A percentile compares a stretch with the other conserved stretches of the same genome.
Evolutionary conservation across 2,329 filamentous ascomycete genomes (phyloP).

Genomic region (Ambrosiella xylebori): DNA sequence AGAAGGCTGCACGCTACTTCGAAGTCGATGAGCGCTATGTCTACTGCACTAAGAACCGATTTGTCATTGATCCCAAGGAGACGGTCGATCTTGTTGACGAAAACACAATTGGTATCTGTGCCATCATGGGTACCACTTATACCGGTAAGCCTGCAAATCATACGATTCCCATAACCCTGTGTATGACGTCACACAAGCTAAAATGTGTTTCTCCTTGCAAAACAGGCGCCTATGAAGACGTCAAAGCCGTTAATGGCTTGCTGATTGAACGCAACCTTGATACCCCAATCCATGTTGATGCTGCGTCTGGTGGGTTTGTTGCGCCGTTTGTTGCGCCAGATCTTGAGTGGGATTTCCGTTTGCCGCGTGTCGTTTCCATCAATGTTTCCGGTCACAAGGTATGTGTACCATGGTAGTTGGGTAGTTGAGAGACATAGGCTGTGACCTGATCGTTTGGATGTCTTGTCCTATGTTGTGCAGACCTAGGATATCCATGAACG

Average conservation of each 20-base stretch:
- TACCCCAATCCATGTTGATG: constrained; percentile 82
- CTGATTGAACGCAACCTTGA: constrained; percentile 59
- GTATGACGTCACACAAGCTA: neutral
- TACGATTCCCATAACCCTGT: neutral
- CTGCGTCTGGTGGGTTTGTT: constrained; percentile 82
- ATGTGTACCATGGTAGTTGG: neutral
- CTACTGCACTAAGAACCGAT: constrained; percentile 43
- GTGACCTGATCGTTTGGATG: neutral
- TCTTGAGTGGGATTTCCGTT: constrained; percentile 80
- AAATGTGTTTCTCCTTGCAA: neutral
- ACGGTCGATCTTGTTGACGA: constrained; percentile 45
- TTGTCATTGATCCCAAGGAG: constrained; percentile 45
- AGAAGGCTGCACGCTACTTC: constrained; percentile 79
- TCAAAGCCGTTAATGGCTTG: constrained; percentile 80
- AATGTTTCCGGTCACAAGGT: constrained; percentile 86
- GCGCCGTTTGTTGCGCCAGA: constrained; percentile 76
- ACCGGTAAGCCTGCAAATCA: constrained; percentile 36
- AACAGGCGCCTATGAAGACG: constrained; percentile 64
- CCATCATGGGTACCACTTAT: constrained; percentile 83
- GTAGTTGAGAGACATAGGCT: neutral
- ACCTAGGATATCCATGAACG: neutral
- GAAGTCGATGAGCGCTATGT: constrained; percentile 81
- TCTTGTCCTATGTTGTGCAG: neutral
- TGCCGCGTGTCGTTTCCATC: constrained; percentile 79
- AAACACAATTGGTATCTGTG: constrained; percentile 77